phyloP scores from a whole-genome alignment of 306 rosid genomes.

The Glycine soja region DNA sequence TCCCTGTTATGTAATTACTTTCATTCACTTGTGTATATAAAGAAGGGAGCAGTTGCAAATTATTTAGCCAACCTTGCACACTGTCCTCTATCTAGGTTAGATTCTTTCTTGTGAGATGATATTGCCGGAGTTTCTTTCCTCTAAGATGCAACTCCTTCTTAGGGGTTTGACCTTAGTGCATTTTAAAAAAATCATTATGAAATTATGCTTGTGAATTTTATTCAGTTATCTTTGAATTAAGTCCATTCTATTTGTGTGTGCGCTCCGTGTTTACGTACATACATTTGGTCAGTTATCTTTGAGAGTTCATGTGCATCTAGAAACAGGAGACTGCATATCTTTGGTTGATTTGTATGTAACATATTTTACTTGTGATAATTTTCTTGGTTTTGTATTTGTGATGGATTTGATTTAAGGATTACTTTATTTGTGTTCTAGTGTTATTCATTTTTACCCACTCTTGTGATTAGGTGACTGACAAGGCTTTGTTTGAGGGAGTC shows the following conservation, averaged over 20 bases:
- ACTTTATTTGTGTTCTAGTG: slow-evolving; percentile 14
- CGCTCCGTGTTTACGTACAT: not conserved
- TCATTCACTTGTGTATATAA: no score
- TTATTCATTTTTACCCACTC: slow-evolving; percentile 23
- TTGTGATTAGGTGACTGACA: slow-evolving; percentile 82
- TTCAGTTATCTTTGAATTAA: not conserved
- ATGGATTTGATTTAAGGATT: slow-evolving; percentile 27
- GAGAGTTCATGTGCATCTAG: not conserved
- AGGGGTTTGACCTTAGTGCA: not conserved
- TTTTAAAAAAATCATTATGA: not conserved
- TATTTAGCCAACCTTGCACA: no score
- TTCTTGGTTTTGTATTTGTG: slow-evolving; percentile 6
- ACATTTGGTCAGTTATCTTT: not conserved
- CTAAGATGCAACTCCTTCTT: not conserved
- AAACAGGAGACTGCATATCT: not conserved
- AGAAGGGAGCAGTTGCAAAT: no score
- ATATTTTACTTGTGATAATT: slow-evolving; percentile 1
- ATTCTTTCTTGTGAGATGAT: not conserved
- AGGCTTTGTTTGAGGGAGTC: slow-evolving; percentile 81
- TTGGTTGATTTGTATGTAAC: not conserved
- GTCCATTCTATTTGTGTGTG: not conserved
- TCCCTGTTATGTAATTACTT: no score
- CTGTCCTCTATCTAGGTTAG: not conserved
- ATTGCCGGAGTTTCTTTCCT: not conserved
- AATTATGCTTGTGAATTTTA: slow-evolving; percentile 10